Evolutionary conservation across 192 early-diverging fungal species (phyloP), one percentile per base, ranked within the genome.

Genomic region (Spinellus fusiger): DNA sequence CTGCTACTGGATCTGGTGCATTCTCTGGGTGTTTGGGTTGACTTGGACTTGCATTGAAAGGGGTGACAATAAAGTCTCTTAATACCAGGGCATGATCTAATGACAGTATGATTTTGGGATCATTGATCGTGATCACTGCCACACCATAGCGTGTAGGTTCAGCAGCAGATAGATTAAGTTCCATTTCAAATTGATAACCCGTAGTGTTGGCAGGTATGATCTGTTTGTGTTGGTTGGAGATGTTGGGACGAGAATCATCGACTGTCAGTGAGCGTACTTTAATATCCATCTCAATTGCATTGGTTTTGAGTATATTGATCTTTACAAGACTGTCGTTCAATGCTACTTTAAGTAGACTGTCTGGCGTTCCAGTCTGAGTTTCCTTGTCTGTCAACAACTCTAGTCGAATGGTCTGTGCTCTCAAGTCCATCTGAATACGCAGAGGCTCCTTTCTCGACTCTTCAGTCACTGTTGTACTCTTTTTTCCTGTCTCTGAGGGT

Each of bases 21-120:
- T 9, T 26, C 5, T 29, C 40, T 49, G 28, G 72, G 53, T 46
- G 25, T 22, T n/a, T 4, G 27, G 22, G 49, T 61, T 31, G 71
- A 0, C 10, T 28, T 28, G 1, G 64, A 25, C 3, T 61, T 22
- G 29, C 67, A 40, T 29, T 73, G 52, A 88, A 79, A 16, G 81
- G 82, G 28, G 79, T 85, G 71, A 79, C 86, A 49, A 92, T 88
- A 71, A 89, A 98, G 49, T 83, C 79, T 34, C 80, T 66, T 26
- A 96, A 70, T 10, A 84, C 77, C 58, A 95, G 92, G 18, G 91
- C 67, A 59, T 95, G 91, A 71, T 98, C 93, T 22, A 95, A 76
- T 22, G 89, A 87, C 34, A 98, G 77, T 55, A 95, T 83, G 4
- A 96, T 65, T 40, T 88, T 88, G 7, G 94, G 90, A 32, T 84